These are phyloP conservation scores for Aurifilum marmelostoma DNA, from an alignment of 2,329 filamentous ascomycete species.

Conservation along the genomic window DNA sequence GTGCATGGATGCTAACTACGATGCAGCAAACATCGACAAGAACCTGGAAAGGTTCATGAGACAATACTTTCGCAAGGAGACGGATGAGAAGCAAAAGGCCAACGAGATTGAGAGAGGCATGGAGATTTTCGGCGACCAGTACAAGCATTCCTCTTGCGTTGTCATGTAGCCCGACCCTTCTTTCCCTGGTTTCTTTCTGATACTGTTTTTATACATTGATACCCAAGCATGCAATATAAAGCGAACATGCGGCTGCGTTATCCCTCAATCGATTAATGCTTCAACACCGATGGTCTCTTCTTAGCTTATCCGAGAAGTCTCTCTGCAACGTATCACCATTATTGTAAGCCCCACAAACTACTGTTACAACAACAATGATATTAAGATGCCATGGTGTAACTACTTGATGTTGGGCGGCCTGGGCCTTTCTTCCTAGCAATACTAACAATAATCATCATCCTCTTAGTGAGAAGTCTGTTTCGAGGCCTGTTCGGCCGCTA, in stretches of 20 bases:
- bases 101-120: slow-evolving; percentile 77
- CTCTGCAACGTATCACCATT: not conserved
- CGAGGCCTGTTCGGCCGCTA: slow-evolving; percentile 50
- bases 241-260: slow-evolving; percentile 16
- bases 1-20: not conserved
- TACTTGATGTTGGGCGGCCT: not conserved
- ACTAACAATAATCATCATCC: not conserved
- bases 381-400: not conserved
- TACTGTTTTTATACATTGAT: slow-evolving; percentile 9
- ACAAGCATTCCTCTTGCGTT: slow-evolving; percentile 60
- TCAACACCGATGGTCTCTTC: not conserved
- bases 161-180: slow-evolving; percentile 56
- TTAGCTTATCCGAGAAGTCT: not conserved
- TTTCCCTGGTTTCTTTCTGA: not conserved
- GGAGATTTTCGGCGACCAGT: slow-evolving; percentile 71
- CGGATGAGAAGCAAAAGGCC: slow-evolving; percentile 67
- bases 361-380: not conserved
- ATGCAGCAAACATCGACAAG: slow-evolving; percentile 68
- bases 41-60: slow-evolving; percentile 71
- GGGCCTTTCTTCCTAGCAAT: no score
- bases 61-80: slow-evolving; percentile 74
- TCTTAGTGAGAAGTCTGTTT: not conserved
- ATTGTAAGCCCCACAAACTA: not conserved
- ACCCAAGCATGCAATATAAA: slow-evolving; percentile 25
- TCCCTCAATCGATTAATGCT: not conserved